phyloP scores from a whole-genome alignment of 2,329 filamentous ascomycete species.

The Colletotrichum phormii region DNA sequence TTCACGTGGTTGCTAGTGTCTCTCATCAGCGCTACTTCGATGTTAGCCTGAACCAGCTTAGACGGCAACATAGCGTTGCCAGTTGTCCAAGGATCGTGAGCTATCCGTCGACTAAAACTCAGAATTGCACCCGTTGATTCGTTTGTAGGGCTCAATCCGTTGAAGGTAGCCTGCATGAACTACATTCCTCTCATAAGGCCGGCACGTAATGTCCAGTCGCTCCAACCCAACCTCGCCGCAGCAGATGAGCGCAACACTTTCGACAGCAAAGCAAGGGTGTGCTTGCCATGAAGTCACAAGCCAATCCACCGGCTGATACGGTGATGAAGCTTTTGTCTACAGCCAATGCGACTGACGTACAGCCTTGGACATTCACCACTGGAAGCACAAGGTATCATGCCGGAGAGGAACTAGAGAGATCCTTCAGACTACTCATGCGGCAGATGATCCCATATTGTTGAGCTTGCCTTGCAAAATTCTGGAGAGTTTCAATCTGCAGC shows the following conservation, averaged over 20 bases:
- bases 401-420: background rate
- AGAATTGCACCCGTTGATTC: background rate
- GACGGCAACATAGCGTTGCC: slow-evolving; percentile 15
- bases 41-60: slow-evolving; percentile 4
- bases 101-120: background rate
- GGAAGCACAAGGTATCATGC: background rate
- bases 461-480: background rate
- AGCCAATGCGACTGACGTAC: background rate
- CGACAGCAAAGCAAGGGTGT: background rate
- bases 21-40: slow-evolving; percentile 14
- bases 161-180: background rate
- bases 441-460: too few species aligned
- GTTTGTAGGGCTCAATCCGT: background rate
- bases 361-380: background rate
- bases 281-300: background rate
- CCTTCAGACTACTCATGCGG: background rate
- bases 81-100: slow-evolving; percentile 22
- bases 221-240: background rate
- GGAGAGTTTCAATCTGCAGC: background rate
- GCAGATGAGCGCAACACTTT: background rate
- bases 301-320: background rate
- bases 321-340: background rate
- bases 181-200: background rate
- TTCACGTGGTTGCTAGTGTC: slow-evolving; percentile 16
- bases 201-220: background rate